Evolutionary conservation across 129 eudicot species (phyloP).

Genomic region (Escallonia herrerae): DNA sequence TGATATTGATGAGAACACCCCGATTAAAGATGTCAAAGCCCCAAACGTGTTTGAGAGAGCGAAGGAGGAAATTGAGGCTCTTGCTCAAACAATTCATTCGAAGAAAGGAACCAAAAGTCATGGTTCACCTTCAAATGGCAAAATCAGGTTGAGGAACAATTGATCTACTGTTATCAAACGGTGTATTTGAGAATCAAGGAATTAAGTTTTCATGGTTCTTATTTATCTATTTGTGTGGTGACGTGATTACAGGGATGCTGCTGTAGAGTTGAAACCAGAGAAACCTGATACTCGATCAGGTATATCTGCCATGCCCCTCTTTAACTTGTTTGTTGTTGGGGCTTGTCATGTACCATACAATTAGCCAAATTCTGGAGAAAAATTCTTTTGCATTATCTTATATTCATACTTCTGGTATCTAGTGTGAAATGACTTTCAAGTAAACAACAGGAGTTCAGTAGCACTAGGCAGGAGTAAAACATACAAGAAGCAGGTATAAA

Average conservation of each 20-base stretch:
- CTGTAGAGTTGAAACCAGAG: slow-evolving; percentile 18
- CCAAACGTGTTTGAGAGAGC: slow-evolving; percentile 71
- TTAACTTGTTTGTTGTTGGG: no score
- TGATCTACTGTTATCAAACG: no score
- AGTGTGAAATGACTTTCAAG: no score
- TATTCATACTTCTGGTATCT: no score
- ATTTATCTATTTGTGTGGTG: neutral
- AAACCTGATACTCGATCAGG: slow-evolving; percentile 30
- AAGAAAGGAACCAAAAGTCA: slow-evolving; percentile 31
- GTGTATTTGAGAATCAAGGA: neutral
- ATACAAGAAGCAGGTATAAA: no score
- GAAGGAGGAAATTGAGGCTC: slow-evolving; percentile 80
- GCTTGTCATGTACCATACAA: no score
- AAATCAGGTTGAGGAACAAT: slow-evolving; percentile 12
- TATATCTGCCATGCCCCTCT: slow-evolving; percentile 1
- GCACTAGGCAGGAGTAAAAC: no score
- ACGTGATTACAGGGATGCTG: slow-evolving; percentile 30
- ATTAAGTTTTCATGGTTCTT: neutral
- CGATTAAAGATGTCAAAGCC: slow-evolving; percentile 50
- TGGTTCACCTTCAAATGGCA: slow-evolving; percentile 20
- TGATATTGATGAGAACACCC: slow-evolving; percentile 52
- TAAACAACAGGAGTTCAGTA: no score
- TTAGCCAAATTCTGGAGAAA: no score
- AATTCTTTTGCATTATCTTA: no score
- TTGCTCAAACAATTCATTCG: slow-evolving; percentile 44